Evolutionary conservation across 148 eudicot species (phyloP).

Genomic region (Spergularia bocconei): DNA sequence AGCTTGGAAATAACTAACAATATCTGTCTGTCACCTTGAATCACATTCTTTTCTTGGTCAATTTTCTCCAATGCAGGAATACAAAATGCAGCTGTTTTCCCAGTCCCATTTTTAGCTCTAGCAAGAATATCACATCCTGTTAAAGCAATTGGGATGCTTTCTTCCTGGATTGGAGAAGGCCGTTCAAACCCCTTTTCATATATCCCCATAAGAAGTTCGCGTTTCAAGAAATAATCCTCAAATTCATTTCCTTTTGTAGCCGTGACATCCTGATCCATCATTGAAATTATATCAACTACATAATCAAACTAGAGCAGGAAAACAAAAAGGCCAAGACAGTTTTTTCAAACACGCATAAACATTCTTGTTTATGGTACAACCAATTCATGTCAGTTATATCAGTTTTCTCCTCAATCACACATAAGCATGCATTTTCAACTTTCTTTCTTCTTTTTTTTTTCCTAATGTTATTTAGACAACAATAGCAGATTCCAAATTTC

Average conservation of each 20-base stretch:
- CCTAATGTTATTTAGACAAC: background rate
- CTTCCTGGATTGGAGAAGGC: constrained; percentile 91
- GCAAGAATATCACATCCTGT: constrained; percentile 92
- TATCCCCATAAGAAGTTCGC: constrained; percentile 88
- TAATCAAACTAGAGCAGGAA: background rate
- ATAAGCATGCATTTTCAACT: too few relatives aligned
- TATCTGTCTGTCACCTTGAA: constrained; percentile 56
- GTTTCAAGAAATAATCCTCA: constrained; percentile 82
- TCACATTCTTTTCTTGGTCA: constrained; percentile 73
- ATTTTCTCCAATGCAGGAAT: constrained; percentile 84
- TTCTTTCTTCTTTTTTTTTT: background rate
- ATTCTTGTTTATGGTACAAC: background rate
- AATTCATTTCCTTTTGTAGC: constrained; percentile 95
- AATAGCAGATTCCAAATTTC: background rate
- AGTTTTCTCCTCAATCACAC: background rate
- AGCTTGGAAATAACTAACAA: constrained; percentile 16
- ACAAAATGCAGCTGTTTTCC: constrained; percentile 90
- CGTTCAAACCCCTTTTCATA: constrained; percentile 85
- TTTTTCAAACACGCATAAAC: background rate
- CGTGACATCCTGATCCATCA: constrained; percentile 64
- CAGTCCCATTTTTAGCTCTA: constrained; percentile 89
- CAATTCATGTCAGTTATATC: background rate
- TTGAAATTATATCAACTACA: constrained; percentile 10
- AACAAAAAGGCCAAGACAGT: background rate
- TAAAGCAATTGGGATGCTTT: constrained; percentile 89